Evolutionary conservation across 1,284 basidiomycete species (phyloP), one percentile per base, ranked within the genome.

Genomic region (Entoloma clypeatum): DNA sequence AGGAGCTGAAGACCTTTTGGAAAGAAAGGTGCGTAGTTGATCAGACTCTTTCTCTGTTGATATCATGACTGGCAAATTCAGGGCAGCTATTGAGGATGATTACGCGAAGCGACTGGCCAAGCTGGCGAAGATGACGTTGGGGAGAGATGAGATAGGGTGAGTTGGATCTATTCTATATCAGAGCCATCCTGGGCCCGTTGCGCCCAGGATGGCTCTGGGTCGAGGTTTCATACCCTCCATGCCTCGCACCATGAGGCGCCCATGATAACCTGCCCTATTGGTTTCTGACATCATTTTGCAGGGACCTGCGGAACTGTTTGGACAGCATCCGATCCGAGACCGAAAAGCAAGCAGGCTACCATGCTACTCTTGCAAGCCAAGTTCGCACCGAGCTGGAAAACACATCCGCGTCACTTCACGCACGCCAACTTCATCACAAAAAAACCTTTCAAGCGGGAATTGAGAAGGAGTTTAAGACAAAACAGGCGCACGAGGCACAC

Each of bases 61-160:
- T 10, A 17, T 24, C 33, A 49, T 23, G 16, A 21, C 34, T 38
- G 23, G 24, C 19, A 18, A 19, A 31, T 45, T 62, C n/a, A 89
- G 89, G 51, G 81, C 88, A 7, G 53, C 71, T 21, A 93, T 98
- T 51, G 94, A 99, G 61, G 94, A 97, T 52, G 95, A 98, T 23
- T 98, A 98, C 57, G 84, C 94, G 2, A 94, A 93, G 65, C 79
- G 86, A 25, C 59, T 99, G 7, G 68, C 76, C 16, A 93, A 90
- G 63, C 72, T 99, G 17, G 75, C 92, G 21, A 95, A 91, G 64
- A 60, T 72, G 44, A 56, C 77, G 1, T 66, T 97, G 16, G 93
- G 94, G 17, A 76, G 75, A 54, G 91, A 95, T 62, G 95, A 99
- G 67, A 90, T 94, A 47, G 94, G 92, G 85, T 90, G 56, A 53